Evolutionary conservation across 768 basidiomycete genomes (phyloP).

Genomic region (Myochromella boudieri): DNA sequence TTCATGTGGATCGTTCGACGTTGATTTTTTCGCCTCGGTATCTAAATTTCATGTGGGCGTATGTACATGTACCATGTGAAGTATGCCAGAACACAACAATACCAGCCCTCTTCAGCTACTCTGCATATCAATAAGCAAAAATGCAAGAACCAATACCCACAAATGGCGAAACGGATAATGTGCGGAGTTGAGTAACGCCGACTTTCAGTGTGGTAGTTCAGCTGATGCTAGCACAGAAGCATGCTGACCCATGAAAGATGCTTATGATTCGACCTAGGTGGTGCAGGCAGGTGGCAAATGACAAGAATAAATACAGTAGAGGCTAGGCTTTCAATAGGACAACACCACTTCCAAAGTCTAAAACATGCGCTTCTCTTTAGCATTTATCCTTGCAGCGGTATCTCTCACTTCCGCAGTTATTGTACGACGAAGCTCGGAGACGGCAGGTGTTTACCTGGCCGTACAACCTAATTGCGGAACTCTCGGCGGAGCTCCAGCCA

Average conservation of each 20-base stretch:
- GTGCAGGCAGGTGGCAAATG: constrained; percentile 6
- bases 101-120: background rate
- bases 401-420: constrained; percentile 20
- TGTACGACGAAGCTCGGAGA: constrained; percentile 8
- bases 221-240: constrained; percentile 8
- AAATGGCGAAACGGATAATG: constrained; percentile 24
- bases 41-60: background rate
- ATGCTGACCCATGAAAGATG: background rate
- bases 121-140: background rate
- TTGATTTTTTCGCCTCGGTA: background rate
- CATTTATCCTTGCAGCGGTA: constrained; percentile 18
- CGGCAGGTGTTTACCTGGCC: constrained; percentile 32
- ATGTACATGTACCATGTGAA: constrained; percentile 5
- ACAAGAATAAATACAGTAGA: constrained; percentile 10
- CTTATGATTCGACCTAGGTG: constrained; percentile 1
- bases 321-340: background rate
- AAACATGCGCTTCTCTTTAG: constrained; percentile 15
- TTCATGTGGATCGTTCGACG: background rate
- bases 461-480: constrained; percentile 46
- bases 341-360: background rate
- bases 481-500: constrained; percentile 33
- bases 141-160: constrained; percentile 12
- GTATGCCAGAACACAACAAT: background rate
- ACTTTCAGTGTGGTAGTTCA: constrained; percentile 7
- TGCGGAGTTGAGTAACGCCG: constrained; percentile 18